phyloP scores from a whole-genome alignment of 2,329 filamentous ascomycete genomes.

The Fusarium multiceps region DNA sequence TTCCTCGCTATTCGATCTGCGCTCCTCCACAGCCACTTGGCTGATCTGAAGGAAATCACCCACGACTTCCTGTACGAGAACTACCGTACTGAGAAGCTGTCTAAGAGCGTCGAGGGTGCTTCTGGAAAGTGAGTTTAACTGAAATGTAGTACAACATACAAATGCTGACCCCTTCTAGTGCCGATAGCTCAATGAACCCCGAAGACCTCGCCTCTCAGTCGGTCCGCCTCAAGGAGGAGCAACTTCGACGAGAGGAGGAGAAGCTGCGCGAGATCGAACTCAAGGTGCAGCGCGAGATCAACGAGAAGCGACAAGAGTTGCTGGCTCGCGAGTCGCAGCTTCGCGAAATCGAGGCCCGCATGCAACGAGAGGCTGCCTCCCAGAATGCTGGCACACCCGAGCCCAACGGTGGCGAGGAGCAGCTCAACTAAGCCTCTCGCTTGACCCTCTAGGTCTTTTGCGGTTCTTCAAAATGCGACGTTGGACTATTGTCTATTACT shows the following conservation, averaged over 20 bases:
- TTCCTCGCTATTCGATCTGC: conserved; percentile 97
- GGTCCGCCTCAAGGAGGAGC: conserved; percentile 98
- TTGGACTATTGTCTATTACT: conserved; percentile 59
- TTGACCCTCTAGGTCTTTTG: conserved; percentile 48
- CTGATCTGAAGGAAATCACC: conserved; percentile 98
- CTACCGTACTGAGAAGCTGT: conserved; percentile 99
- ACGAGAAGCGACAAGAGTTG: conserved; percentile 99
- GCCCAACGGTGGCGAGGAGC: conserved; percentile 65
- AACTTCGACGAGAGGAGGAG: conserved; percentile 98
- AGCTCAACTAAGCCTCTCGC: conserved; percentile 59
- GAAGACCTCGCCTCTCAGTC: conserved; percentile 97
- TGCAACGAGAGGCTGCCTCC: conserved; percentile 84
- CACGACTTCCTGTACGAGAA: conserved; percentile 99
- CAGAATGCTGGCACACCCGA: conserved; percentile 57
- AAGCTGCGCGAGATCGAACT: conserved; percentile 99
- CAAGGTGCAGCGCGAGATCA: conserved; percentile 99
- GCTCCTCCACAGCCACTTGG: conserved; percentile 95
- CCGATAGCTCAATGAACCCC: conserved; percentile 88
- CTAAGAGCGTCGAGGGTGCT: conserved; percentile 97
- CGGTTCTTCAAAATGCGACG: conserved; percentile 54
- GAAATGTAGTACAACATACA: not conserved
- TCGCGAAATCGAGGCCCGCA: conserved; percentile 97
- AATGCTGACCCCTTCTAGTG: conserved; percentile 60
- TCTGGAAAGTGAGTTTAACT: conserved; percentile 78
- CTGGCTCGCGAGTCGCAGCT: conserved; percentile 97